Base-by-base conservation (phyloP, 2,329 filamentous ascomycete genomes). In the Paecilomyces dactylethromorphus region DNA sequence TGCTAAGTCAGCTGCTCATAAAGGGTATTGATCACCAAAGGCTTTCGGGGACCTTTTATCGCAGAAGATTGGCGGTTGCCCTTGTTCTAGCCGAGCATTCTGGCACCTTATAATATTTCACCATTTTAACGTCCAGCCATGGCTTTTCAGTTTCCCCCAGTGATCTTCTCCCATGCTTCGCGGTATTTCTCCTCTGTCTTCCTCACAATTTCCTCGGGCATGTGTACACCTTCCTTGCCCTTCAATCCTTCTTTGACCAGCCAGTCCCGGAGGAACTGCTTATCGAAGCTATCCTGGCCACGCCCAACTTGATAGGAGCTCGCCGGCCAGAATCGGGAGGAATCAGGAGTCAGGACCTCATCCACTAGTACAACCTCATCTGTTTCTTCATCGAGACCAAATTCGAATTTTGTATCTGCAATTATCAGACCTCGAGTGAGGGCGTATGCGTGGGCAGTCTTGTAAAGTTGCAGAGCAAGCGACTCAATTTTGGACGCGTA, bases 181-280 rank as follows among this genome's bases (percentile, higher is more conserved):
- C 77, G 78, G 71, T 96, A 96, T 75, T 89, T 90, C 58, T 79
- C 82, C 35, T 81, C 81, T 2, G 91, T 96, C 69, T 85, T 83
- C 64, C 78, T 70, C 18, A 87, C 84, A 58, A 96, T 81, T 56
- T 92, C 87, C 3, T 86, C 82, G 0, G 89, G 87, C 79, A 96
- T 87, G 56, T 76, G 77, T 15, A 94, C 88, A 1, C 84, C 87
- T 26, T 87, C 80, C 75, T 89, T 89, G 1, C 88, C 89, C 78
- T 92, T 91, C 59, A 95, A 74, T 0, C 89, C 89, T 59, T 88
- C 80, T 54, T 72, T 76, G 2, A 86, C 88, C 67, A 97, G 74
- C 90, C 91, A 97, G 76, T 97, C 87, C 35, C 92, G 81, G 65
- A 96, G 74, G 68, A 83, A 87, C 77, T 92, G 89, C 81, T 97